Evolutionary conservation across 148 eudicot genomes (phyloP).

Genomic region (Polygonum maritimum): DNA sequence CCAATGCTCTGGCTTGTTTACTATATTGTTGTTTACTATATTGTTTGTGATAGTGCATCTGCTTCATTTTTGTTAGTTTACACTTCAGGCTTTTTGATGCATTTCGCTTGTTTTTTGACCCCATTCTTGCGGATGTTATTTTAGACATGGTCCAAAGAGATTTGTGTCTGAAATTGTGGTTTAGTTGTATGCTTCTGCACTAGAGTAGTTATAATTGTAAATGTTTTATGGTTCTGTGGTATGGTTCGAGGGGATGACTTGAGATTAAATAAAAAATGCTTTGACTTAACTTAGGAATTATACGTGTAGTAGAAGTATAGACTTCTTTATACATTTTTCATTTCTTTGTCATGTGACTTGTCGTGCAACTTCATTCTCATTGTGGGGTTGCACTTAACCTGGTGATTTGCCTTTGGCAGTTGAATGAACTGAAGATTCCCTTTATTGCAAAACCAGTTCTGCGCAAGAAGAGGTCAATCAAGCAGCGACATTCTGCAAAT

Average conservation of each 20-base stretch:
- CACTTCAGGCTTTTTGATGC: not conserved
- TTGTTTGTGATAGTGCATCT: not conserved
- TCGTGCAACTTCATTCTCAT: not conserved
- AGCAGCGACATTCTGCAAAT: constrained; percentile 36
- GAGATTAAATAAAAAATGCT: not conserved
- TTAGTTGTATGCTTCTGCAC: not conserved
- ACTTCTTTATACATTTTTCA: not conserved
- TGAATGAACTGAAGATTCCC: constrained; percentile 39
- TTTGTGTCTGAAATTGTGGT: not conserved
- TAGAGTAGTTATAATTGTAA: not conserved
- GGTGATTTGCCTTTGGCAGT: constrained; percentile 27
- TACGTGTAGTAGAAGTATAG: not conserved
- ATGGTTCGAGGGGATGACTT: not conserved
- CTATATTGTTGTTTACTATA: not conserved
- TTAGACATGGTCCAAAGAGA: not conserved
- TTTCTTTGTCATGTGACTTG: not conserved
- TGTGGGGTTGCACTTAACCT: not conserved
- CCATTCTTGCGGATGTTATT: not conserved
- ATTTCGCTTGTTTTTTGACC: not conserved
- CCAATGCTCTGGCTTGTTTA: not conserved
- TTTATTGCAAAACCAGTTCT: constrained; percentile 39
- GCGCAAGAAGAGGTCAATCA: constrained; percentile 74
- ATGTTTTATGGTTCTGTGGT: not conserved
- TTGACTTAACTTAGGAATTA: not conserved
- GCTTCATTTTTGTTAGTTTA: not conserved